Base-by-base conservation (phyloP, 78 protist genomes). In the Corallochytrium limacisporum region DNA sequence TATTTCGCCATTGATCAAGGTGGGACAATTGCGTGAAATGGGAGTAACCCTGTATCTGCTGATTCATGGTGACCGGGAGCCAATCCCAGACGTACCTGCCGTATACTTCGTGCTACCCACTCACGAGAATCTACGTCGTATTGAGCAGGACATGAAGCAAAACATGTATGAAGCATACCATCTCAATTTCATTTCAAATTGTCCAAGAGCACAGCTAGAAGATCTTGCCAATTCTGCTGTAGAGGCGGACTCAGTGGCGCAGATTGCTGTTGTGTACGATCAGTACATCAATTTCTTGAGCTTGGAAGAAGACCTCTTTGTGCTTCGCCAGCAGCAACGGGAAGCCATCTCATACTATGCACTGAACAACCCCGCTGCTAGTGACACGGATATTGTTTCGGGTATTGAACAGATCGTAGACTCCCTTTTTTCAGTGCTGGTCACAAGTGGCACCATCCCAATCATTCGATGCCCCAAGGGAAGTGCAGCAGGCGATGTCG, bases 81-180 rank as follows among this genome's bases (percentile, higher is more conserved):
- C 80, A 22, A 75, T 90, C 35, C 69, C 63, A 22, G 96, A 91
- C 48, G 89, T 71, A 1, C 93, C 94, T 0, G 96, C 96, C 3
- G 75, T 91, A n/a, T 91, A 91, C 79, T 81, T 91, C 42, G 82
- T 86, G 37, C 38, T 50, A 55, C 93, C 96, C 38, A 85, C 96
- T 9, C 7, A 26, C 8, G 82, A 80, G 26, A 91, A 91, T 48
- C 42, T 89, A 24, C 38, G 49, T 16, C 53, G 81, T 18, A 83
- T 33, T 10, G 13, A 12, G 15, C 42, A 57, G 63, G 63, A 57
- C 33, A 18, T 57, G 38, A 20, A 28, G 20, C 60, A 44, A 18
- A 38, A 62, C 5, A 63, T 90, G 40, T 90, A 90, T 66, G 94
- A 90, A 29, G 4, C 57, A 10, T 53, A 63, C 62, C 50, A 86